Percentiles rank a stretch among this genome's conserved stretches.
Evolutionary conservation across 2,329 filamentous ascomycete species (phyloP).

Genomic region (Fusarium brachygibbosum): DNA sequence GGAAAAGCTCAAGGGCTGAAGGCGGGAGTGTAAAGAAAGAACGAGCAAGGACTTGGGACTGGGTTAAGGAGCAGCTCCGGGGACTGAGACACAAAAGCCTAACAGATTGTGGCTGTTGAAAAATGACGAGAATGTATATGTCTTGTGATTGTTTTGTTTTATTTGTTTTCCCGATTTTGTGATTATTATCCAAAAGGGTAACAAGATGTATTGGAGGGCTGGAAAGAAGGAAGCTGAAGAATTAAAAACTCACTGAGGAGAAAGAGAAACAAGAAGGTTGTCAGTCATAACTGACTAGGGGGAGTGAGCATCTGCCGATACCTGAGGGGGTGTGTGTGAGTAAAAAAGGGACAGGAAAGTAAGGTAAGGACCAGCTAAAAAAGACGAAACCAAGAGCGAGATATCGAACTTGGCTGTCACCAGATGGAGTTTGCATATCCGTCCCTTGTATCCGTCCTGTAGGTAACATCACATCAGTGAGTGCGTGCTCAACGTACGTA

Average conservation of each 20-base stretch:
- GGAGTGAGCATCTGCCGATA: slow-evolving; percentile 22
- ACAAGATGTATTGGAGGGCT: slow-evolving; percentile 18
- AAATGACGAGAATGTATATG: slow-evolving; percentile 26
- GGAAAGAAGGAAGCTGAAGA: slow-evolving; percentile 19
- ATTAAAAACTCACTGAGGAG: not conserved
- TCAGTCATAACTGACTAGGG: slow-evolving; percentile 3
- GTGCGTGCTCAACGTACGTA: slow-evolving; percentile 19
- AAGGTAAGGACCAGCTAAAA: not conserved
- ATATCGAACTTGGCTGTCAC: slow-evolving; percentile 24
- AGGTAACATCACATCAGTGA: slow-evolving; percentile 29
- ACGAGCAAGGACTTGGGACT: not conserved
- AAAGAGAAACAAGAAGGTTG: not conserved
- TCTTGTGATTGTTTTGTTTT: slow-evolving; percentile 4
- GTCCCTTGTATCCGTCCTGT: slow-evolving; percentile 28
- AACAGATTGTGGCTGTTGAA: slow-evolving; percentile 23
- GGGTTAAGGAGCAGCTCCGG: slow-evolving; percentile 2
- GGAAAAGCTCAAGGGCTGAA: not conserved
- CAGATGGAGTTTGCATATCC: slow-evolving; percentile 38
- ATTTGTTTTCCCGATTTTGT: not conserved
- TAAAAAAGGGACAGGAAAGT: not conserved
- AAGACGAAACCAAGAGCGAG: slow-evolving; percentile 15
- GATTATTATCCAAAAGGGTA: slow-evolving; percentile 15
- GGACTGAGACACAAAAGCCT: slow-evolving; percentile 7
- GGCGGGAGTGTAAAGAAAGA: slow-evolving; percentile 9
- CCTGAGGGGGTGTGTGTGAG: slow-evolving; percentile 6